phyloP scores from a whole-genome alignment of 805 yeast species.

The Kockiozyma suomiensis region DNA sequence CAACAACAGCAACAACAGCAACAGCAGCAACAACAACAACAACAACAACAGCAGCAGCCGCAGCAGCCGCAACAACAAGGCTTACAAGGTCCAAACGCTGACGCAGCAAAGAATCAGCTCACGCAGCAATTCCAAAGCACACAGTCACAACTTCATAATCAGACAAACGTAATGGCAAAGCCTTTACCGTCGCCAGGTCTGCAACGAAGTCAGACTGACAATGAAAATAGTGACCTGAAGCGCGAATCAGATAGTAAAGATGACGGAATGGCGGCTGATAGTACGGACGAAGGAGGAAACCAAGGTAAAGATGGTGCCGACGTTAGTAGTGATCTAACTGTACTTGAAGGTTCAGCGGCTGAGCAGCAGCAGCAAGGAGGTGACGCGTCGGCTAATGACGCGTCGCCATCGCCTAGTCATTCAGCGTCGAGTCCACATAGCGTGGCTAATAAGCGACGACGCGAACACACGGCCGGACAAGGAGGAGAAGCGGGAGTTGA shows the following conservation, averaged over 20 bases:
- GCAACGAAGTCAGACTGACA: too few species aligned
- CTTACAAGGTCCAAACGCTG: conserved; percentile 12
- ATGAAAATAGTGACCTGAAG: too few species aligned
- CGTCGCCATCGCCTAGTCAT: conserved; percentile 21
- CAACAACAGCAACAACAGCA: conserved; percentile 23
- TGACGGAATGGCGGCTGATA: background rate
- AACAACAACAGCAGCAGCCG: conserved; percentile 24
- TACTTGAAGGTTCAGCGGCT: too few species aligned
- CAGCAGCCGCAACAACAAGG: conserved; percentile 20
- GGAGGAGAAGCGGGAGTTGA: background rate
- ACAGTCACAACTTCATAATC: too few species aligned
- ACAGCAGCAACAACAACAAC: too few species aligned
- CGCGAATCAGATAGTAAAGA: background rate
- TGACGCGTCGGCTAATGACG: conserved; percentile 1
- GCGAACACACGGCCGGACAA: conserved; percentile 1
- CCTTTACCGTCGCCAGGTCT: too few species aligned
- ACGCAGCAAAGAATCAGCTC: conserved; percentile 6
- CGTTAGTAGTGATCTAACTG: too few species aligned
- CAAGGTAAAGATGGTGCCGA: too few species aligned
- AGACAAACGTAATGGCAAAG: too few species aligned
- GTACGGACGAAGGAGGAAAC: too few species aligned
- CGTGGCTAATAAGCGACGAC: conserved; percentile 19
- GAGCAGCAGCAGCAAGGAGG: too few species aligned
- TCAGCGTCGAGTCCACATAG: conserved; percentile 14
- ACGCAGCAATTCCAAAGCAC: too few species aligned